A percentile compares a stretch with the other conserved stretches of the same genome.
phyloP scores from a whole-genome alignment of 225 moss, liverwort and hornwort genomes.

The Lunularia cruciata region DNA sequence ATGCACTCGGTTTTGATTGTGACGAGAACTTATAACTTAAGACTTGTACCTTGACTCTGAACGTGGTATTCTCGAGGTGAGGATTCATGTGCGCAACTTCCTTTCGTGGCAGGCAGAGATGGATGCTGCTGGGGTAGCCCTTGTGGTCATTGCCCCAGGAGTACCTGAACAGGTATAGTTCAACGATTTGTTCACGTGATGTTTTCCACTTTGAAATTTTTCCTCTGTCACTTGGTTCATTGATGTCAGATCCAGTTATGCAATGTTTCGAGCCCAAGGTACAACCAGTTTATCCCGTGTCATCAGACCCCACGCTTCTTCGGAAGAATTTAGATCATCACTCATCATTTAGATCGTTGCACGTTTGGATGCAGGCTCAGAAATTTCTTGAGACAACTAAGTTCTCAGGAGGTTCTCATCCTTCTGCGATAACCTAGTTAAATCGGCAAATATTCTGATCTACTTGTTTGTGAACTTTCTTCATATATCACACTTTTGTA shows the following conservation, averaged over 20 bases:
- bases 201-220: neutral
- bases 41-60: neutral
- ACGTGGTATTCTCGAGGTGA: neutral
- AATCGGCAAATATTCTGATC: no score
- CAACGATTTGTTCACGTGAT: neutral
- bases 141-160: slow-evolving; percentile 49
- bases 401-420: slow-evolving; percentile 41
- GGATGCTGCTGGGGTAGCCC: slow-evolving; percentile 50
- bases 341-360: no score
- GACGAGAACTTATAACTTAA: neutral
- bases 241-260: neutral
- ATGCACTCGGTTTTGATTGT: neutral
- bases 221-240: neutral
- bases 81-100: neutral
- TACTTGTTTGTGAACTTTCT: no score
- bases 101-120: slow-evolving; percentile 42
- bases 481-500: no score
- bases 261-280: neutral
- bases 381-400: slow-evolving; percentile 42
- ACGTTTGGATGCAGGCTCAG: no score
- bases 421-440: no score
- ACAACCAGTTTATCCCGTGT: neutral
- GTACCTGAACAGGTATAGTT: slow-evolving; percentile 43
- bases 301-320: no score
- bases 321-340: no score